Percentiles rank a stretch among this genome's conserved stretches.
Evolutionary conservation across 1,284 basidiomycete genomes (phyloP).

Genomic region (Moesziomyces sp.): DNA sequence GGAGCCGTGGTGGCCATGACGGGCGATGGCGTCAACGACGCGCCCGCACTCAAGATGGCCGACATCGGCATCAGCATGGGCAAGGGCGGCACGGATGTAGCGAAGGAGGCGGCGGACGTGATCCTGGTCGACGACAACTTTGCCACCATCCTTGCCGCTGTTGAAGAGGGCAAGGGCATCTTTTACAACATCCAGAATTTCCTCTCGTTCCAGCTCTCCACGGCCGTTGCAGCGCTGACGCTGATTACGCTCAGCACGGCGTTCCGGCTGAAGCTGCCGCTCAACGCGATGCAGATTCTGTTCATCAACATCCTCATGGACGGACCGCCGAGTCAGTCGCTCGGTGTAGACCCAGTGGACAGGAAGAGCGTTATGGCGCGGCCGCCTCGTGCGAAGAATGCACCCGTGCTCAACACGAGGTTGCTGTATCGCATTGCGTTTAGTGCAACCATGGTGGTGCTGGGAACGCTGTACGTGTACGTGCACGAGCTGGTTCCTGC

Average conservation of each 20-base stretch:
- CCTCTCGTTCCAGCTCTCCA: slow-evolving; percentile 94
- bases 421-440: slow-evolving; percentile 85
- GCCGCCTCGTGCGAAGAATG: slow-evolving; percentile 88
- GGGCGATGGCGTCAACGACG: slow-evolving; percentile 97
- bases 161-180: slow-evolving; percentile 96
- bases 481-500: slow-evolving; percentile 72
- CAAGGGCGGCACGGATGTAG: slow-evolving; percentile 94
- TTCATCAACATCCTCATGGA: slow-evolving; percentile 99
- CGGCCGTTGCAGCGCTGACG: slow-evolving; percentile 91
- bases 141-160: slow-evolving; percentile 88
- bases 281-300: slow-evolving; percentile 98
- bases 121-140: slow-evolving; percentile 99
- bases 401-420: slow-evolving; percentile 81
- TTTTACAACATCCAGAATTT: slow-evolving; percentile 99
- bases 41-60: slow-evolving; percentile 95
- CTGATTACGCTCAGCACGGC: slow-evolving; percentile 93
- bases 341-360: slow-evolving; percentile 96
- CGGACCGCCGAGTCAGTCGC: slow-evolving; percentile 93
- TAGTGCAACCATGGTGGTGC: slow-evolving; percentile 87
- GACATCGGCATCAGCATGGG: slow-evolving; percentile 99
- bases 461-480: slow-evolving; percentile 89
- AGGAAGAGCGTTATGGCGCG: slow-evolving; percentile 81
- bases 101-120: slow-evolving; percentile 96
- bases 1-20: slow-evolving; percentile 97
- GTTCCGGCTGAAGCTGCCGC: slow-evolving; percentile 85